Evolutionary conservation across 1,139 yeast genomes (phyloP).

Genomic region (Nakaseomyces bracarensis): DNA sequence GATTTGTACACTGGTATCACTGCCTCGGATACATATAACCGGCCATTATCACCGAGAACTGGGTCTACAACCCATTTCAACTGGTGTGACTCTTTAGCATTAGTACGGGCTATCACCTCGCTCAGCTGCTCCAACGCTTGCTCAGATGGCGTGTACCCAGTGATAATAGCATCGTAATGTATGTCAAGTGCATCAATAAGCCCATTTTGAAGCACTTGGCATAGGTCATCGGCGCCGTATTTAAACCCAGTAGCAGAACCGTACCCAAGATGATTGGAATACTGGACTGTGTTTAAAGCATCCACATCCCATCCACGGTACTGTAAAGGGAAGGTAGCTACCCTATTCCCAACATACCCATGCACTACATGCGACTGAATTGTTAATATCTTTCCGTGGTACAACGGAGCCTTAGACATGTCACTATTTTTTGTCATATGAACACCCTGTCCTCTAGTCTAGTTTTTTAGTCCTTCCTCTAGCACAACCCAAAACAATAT

Average conservation of each 20-base stretch:
- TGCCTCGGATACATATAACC: conserved; percentile 63
- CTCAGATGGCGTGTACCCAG: conserved; percentile 62
- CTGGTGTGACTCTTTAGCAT: conserved; percentile 14
- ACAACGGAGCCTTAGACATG: background rate
- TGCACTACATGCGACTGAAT: conserved; percentile 80
- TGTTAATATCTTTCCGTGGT: conserved; percentile 36
- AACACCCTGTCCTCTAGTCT: too few species aligned
- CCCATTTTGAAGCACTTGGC: conserved; percentile 40
- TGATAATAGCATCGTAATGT: conserved; percentile 51
- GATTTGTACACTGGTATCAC: conserved; percentile 58
- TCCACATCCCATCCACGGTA: conserved; percentile 80
- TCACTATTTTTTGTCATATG: background rate
- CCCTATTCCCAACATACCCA: conserved; percentile 79
- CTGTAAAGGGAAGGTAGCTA: conserved; percentile 75
- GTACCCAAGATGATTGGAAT: conserved; percentile 78
- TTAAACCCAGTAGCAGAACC: conserved; percentile 46
- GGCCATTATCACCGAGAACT: conserved; percentile 88
- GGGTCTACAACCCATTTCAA: conserved; percentile 72
- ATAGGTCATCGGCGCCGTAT: conserved; percentile 37
- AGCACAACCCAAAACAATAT: too few species aligned
- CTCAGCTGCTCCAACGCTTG: conserved; percentile 42
- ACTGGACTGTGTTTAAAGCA: conserved; percentile 67
- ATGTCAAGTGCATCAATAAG: conserved; percentile 36
- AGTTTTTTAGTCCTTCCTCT: too few species aligned
- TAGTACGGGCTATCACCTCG: conserved; percentile 13